phyloP scores from a whole-genome alignment of 2,329 filamentous ascomycete genomes.

The Teratosphaeria pseudoeucalypti region DNA sequence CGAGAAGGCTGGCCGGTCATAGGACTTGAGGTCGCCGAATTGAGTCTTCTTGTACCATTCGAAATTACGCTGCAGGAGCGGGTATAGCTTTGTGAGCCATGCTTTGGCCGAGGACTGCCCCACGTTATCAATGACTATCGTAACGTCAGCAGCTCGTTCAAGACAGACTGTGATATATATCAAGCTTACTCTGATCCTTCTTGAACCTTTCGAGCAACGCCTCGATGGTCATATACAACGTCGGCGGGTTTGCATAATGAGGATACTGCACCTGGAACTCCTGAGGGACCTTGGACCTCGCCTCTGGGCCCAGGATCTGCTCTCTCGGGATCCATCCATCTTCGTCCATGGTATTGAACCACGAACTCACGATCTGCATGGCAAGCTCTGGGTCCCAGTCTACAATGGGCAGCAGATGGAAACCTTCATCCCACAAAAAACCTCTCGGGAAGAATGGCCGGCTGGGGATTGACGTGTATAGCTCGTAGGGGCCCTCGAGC shows the following conservation, averaged over 20 bases:
- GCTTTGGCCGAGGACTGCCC: constrained; percentile 56
- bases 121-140: constrained; percentile 25
- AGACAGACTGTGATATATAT: no score
- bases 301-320: constrained; percentile 85
- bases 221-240: constrained; percentile 81
- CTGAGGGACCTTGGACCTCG: constrained; percentile 81
- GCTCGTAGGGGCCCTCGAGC: constrained; percentile 71
- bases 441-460: constrained; percentile 92
- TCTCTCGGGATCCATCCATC: constrained; percentile 97
- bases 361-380: constrained; percentile 80
- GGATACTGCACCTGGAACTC: constrained; percentile 96
- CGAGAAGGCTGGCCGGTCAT: constrained; percentile 81
- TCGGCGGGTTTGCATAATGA: constrained; percentile 94
- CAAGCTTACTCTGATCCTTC: neutral
- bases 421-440: constrained; percentile 97
- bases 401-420: constrained; percentile 80
- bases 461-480: constrained; percentile 87
- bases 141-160: neutral
- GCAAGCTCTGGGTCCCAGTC: constrained; percentile 92
- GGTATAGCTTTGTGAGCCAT: constrained; percentile 71
- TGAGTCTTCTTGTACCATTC: constrained; percentile 94
- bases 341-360: constrained; percentile 92
- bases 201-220: constrained; percentile 68
- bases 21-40: constrained; percentile 76
- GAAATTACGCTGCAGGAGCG: constrained; percentile 78